Conservation (phyloP, 2,329 filamentous ascomycete genomes). For the Alternaria atra region DNA sequence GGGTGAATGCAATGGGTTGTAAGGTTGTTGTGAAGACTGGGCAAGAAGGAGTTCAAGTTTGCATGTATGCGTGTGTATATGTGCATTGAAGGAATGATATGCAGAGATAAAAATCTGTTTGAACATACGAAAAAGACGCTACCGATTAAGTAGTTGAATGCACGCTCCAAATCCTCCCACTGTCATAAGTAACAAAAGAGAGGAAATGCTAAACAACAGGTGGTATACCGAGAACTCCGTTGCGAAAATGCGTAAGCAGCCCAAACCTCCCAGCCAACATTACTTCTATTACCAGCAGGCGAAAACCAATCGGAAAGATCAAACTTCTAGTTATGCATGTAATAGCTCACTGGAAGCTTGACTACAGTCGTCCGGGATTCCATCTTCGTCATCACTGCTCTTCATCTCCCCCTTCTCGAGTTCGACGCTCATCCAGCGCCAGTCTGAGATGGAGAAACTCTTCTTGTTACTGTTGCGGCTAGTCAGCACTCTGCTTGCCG, state of each 20-base stretch:
- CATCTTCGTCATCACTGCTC: slow-evolving; percentile 12
- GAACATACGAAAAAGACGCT: neutral
- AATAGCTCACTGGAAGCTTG: slow-evolving; percentile 17
- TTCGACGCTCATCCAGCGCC: slow-evolving; percentile 20
- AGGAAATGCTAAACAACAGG: neutral
- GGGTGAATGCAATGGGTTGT: neutral
- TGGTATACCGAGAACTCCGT: slow-evolving; percentile 14
- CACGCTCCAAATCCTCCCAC: neutral
- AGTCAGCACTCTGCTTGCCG: slow-evolving; percentile 6
- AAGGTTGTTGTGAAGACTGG: neutral
- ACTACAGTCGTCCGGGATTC: slow-evolving; percentile 15
- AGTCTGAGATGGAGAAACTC: slow-evolving; percentile 22
- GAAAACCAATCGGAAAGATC: neutral
- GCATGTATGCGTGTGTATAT: neutral
- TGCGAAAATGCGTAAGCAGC: neutral
- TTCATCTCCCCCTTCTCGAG: slow-evolving; percentile 9
- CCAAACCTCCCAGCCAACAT: neutral
- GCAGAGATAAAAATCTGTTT: neutral
- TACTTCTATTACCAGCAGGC: neutral
- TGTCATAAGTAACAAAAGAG: neutral
- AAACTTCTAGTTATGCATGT: neutral
- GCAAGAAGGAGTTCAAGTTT: neutral
- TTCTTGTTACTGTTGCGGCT: slow-evolving; percentile 8
- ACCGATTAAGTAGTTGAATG: slow-evolving; percentile 2
- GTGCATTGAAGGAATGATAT: neutral